phyloP scores from a whole-genome alignment of 768 basidiomycete genomes.

The Scleroderma citrinum region DNA sequence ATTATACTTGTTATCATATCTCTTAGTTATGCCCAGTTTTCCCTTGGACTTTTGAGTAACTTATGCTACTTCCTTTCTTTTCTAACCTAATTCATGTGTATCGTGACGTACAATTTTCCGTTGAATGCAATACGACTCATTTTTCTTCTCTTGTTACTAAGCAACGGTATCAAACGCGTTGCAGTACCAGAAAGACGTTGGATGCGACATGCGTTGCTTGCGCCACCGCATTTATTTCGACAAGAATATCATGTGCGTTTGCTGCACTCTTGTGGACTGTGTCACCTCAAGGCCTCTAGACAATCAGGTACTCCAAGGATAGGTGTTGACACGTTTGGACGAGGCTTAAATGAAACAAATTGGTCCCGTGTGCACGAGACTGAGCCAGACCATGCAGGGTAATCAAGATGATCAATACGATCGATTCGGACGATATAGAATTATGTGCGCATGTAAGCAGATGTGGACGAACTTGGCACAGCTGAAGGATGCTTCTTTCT shows the following conservation, averaged over 20 bases:
- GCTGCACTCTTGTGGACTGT: not conserved
- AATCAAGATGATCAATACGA: not conserved
- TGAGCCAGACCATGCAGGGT: not conserved
- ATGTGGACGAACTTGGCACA: not conserved
- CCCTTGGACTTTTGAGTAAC: constrained; percentile 12
- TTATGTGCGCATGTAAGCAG: not conserved
- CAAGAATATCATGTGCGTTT: not conserved
- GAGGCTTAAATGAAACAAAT: constrained; percentile 1
- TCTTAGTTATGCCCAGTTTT: constrained; percentile 4
- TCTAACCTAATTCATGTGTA: constrained; percentile 2
- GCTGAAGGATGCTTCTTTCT: not conserved
- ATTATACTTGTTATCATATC: constrained; percentile 3
- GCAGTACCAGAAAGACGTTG: not conserved
- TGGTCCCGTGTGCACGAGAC: not conserved
- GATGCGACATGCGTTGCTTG: not conserved
- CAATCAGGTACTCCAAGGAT: constrained; percentile 3
- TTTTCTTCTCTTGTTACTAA: not conserved
- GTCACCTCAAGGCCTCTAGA: constrained; percentile 1
- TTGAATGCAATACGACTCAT: constrained; percentile 16
- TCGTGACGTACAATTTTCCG: constrained; percentile 18
- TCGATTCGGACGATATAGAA: not conserved
- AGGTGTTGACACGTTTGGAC: not conserved
- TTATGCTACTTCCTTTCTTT: constrained; percentile 14
- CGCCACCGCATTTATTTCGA: not conserved
- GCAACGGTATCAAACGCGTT: not conserved